Base-by-base conservation (phyloP, 208 protist genomes). In the Trypanosoma rangeli region DNA sequence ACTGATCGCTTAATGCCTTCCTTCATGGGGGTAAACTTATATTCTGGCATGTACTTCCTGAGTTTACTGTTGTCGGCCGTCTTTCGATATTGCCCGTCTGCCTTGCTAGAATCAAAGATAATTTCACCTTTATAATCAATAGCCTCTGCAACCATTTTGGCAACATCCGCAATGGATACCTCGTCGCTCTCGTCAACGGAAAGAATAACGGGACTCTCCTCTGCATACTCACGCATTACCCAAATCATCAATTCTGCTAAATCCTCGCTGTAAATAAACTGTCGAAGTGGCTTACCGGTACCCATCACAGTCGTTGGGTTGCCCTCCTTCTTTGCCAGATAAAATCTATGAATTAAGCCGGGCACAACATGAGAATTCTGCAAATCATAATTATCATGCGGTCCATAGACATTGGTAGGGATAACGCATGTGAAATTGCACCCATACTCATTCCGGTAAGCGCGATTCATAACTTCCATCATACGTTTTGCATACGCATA, bases 401-500 rank as follows among this genome's bases (percentile, higher is more conserved):
- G 89, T 16, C 96, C 97, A 77, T 94, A 98, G 37, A 98, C 85
- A 80, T 98, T 98, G 33, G 96, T 98, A 42, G 94, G 95, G 58
- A 98, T 97, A 31, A 98, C 90, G n/a, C 75, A 83, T 7, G 92
- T 95, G 50, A 96, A 98, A 44, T 90, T 76, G 70, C 84, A 89
- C 22, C 83, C 83, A 74, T 95, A 93, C 67, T 91, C 63, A 58
- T 79, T 82, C 28, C 78, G 63, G 78, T 96, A 97, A 37, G 76
- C 74, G 49, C 84, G 78, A 74, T 86, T 93, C 49, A 94, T 54
- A 7, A 97, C 84, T 71, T 98, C 94, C 22, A 98, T 78, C 96
- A 98, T 98, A 54, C 96, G 81, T 81, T 98, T 98, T 29, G 97
- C 90, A 64, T 97, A 98, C 10, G 95, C 86, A 75, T 98, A 98